phyloP scores from a whole-genome alignment of 768 basidiomycete species.

The Psilocybe tampanensis region DNA sequence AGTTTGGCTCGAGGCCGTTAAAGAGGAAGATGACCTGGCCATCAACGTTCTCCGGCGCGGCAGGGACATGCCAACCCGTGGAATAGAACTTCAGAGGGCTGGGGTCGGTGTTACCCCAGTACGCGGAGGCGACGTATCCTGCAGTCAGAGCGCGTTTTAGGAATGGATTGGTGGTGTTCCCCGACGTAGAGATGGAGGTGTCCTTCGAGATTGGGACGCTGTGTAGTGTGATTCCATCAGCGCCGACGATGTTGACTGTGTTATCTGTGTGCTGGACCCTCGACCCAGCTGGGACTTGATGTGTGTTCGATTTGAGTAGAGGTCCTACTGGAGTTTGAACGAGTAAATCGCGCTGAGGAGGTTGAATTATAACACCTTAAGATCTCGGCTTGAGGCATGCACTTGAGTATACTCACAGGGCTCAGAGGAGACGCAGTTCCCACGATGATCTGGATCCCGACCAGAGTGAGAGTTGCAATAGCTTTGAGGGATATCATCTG shows the following conservation, averaged over 20 bases:
- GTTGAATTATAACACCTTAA: too few relatives aligned
- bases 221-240: conserved; percentile 16
- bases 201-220: conserved; percentile 1
- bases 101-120: conserved; percentile 18
- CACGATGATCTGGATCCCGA: too few relatives aligned
- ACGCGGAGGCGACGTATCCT: conserved; percentile 17
- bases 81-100: conserved; percentile 18
- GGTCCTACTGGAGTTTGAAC: conserved; percentile 23
- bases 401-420: too few relatives aligned
- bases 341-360: background rate
- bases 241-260: conserved; percentile 15
- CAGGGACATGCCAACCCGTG: conserved; percentile 24
- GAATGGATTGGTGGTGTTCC: background rate
- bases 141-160: conserved; percentile 4
- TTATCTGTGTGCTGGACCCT: conserved; percentile 14
- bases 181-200: background rate
- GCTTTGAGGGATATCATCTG: too few relatives aligned
- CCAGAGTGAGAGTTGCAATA: too few relatives aligned
- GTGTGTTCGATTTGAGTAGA: conserved; percentile 11
- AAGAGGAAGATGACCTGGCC: conserved; percentile 26
- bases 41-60: conserved; percentile 14
- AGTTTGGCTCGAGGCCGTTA: conserved; percentile 16
- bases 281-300: conserved; percentile 20
- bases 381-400: too few relatives aligned
- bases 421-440: too few relatives aligned